phyloP scores from a whole-genome alignment of 2,329 filamentous ascomycete genomes.

The Colletotrichum aenigma region DNA sequence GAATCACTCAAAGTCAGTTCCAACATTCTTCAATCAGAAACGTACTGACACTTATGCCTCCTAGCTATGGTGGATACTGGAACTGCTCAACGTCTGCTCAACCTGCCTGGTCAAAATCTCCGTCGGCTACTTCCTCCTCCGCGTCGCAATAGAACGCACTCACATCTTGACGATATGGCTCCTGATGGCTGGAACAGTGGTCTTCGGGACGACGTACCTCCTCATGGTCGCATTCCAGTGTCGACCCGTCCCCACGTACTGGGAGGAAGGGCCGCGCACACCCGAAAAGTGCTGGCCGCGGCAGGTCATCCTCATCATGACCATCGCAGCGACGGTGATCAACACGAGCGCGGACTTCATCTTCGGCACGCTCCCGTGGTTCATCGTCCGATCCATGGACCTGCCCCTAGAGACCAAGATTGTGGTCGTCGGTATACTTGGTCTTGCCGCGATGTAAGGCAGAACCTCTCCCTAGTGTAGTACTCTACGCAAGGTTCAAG shows the following conservation, averaged over 20 bases:
- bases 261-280: slow-evolving; percentile 30
- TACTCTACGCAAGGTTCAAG: not conserved
- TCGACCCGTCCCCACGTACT: slow-evolving; percentile 40
- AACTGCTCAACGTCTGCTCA: slow-evolving; percentile 41
- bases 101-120: slow-evolving; percentile 39
- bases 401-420: slow-evolving; percentile 42
- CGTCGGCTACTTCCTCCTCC: slow-evolving; percentile 45
- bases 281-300: slow-evolving; percentile 33
- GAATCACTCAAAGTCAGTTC: not conserved
- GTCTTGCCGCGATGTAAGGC: slow-evolving; percentile 33
- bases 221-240: slow-evolving; percentile 47
- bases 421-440: slow-evolving; percentile 33
- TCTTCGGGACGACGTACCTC: slow-evolving; percentile 42
- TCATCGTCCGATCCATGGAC: slow-evolving; percentile 42
- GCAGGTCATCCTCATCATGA: slow-evolving; percentile 28
- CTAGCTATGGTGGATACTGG: slow-evolving; percentile 42
- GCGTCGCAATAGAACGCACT: slow-evolving; percentile 36
- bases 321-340: slow-evolving; percentile 41
- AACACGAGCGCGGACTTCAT: slow-evolving; percentile 42
- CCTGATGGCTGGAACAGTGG: slow-evolving; percentile 36
- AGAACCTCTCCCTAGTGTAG: not conserved
- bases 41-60: not conserved
- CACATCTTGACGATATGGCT: slow-evolving; percentile 39
- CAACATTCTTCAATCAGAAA: not conserved
- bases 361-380: slow-evolving; percentile 40